Evolutionary conservation across 768 basidiomycete genomes (phyloP), one percentile per base, ranked within the genome.

Genomic region (Tylopilus cervinicoccineus): DNA sequence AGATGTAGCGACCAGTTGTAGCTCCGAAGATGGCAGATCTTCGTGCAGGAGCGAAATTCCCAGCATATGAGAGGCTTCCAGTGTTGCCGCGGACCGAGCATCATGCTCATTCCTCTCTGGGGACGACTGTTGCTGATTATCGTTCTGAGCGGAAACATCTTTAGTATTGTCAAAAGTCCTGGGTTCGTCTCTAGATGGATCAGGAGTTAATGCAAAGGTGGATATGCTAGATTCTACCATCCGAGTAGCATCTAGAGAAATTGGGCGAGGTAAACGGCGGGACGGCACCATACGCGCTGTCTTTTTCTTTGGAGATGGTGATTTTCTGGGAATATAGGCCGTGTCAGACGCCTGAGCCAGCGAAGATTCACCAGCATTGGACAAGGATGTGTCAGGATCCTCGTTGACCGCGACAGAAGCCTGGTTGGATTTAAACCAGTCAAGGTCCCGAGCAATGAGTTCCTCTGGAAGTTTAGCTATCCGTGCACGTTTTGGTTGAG

Each of bases 401-500:
- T 38, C 44, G 3, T 46, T 39, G 22, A 12, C 31, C 16, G 26
- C 9, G 2, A n/a, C 23, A 6, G 14, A 5, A 6, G 11, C 33
- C 23, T 53, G 66, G 19, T 48, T 52, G 0, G 57, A 46, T 36
- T 55, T 67, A 23, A 57, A 68, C 57, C 61, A 67, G 34, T 65
- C 57, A 32, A 67, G 53, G 33, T 67, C 65, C 31, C 65, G 65
- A 13, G 63, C 57, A 28, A 57, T 37, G 13, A 69, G 50, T 9
- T 53, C 54, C 16, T 62, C 59, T 7, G 57, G 27, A 26, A 67
- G 51, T 19, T 61, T 59, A 4, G 54, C 47, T 49, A 42, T 55
- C 31, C 55, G 52, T 26, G 31, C 26, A 22, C 65, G 65, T 38
- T 55, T 67, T 12, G 67, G 65, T 4, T 67, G 60, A 32, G 58